These are phyloP conservation scores for Cynanchum wilfordii DNA, from an alignment of 257 asterid genomes.

Conservation along the genomic window DNA sequence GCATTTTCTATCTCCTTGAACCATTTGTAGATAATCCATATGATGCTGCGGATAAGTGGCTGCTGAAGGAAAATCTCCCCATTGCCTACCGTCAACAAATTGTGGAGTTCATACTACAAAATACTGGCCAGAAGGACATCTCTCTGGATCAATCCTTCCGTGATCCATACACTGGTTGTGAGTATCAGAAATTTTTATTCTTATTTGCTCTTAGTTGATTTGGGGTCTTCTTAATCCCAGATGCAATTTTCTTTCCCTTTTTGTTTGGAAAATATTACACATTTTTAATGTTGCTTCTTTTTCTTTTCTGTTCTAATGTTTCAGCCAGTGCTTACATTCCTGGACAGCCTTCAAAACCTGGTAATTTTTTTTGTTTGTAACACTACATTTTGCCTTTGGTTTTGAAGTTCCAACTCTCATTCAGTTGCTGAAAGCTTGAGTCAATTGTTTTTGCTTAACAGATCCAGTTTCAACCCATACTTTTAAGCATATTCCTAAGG, in stretches of 20 bases:
- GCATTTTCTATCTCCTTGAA: constrained; percentile 5
- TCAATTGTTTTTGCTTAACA: constrained; percentile 23
- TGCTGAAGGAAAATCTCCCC: constrained; percentile 83
- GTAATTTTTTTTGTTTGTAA: constrained; percentile 19
- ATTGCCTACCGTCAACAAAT: constrained; percentile 86
- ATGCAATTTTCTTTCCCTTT: constrained; percentile 5
- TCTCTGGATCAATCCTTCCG: constrained; percentile 70
- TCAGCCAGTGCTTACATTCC: constrained; percentile 95
- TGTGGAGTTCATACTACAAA: constrained; percentile 86
- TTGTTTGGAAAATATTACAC: constrained; percentile 7
- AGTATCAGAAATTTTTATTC: constrained; percentile 26
- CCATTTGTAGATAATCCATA: constrained; percentile 78
- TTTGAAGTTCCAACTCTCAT: background rate
- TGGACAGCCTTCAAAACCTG: constrained; percentile 65
- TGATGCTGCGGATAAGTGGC: constrained; percentile 91
- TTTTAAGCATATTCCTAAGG: constrained; percentile 96
- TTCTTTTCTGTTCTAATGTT: constrained; percentile 25
- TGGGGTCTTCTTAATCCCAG: constrained; percentile 12
- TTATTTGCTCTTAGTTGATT: constrained; percentile 14
- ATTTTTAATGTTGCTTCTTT: constrained; percentile 10
- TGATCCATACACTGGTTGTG: constrained; percentile 96
- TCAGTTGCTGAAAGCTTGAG: constrained; percentile 2
- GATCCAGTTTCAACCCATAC: constrained; percentile 55
- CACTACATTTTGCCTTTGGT: constrained; percentile 7
- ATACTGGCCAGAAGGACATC: constrained; percentile 71